Percentiles rank a stretch among this genome's conserved stretches.
These are phyloP conservation scores for Stylosanthes scabra DNA, from an alignment of 331 rosid genomes.

Conservation along the genomic window DNA sequence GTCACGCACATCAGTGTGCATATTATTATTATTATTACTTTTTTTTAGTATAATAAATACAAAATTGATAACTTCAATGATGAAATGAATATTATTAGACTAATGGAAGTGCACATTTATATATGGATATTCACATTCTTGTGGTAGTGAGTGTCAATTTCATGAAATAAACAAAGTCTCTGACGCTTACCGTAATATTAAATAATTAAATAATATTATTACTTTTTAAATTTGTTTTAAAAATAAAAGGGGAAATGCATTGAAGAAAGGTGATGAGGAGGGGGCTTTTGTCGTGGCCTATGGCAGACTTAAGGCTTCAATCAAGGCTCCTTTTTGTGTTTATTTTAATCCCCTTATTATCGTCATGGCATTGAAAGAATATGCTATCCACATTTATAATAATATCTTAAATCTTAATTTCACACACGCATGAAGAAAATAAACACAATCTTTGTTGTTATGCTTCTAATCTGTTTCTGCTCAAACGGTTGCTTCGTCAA, in stretches of 20 bases:
- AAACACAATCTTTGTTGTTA: constrained; percentile 39
- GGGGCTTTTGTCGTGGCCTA: constrained; percentile 49
- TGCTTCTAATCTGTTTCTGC: constrained; percentile 48
- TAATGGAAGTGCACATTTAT: constrained; percentile 29
- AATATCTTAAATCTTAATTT: constrained; percentile 29
- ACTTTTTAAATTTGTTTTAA: constrained; percentile 6
- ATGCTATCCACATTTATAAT: constrained; percentile 31
- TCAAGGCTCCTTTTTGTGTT: constrained; percentile 56
- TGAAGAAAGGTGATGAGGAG: constrained; percentile 51
- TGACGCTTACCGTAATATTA: not conserved
- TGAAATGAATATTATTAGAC: constrained; percentile 30
- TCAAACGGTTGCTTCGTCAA: constrained; percentile 49
- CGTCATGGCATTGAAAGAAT: constrained; percentile 44
- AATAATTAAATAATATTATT: not conserved
- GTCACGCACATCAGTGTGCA: not conserved
- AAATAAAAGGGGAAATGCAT: constrained; percentile 45
- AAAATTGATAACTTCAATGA: constrained; percentile 39
- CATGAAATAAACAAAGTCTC: constrained; percentile 44
- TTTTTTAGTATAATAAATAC: constrained; percentile 8
- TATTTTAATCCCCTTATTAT: constrained; percentile 34
- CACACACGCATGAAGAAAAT: constrained; percentile 14
- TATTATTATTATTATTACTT: not conserved
- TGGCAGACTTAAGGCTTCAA: constrained; percentile 64
- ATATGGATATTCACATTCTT: constrained; percentile 17
- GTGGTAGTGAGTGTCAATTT: constrained; percentile 66